These are phyloP conservation scores for Glebionis coronaria DNA, from an alignment of 129 eudicot genomes.

Conservation along the genomic window DNA sequence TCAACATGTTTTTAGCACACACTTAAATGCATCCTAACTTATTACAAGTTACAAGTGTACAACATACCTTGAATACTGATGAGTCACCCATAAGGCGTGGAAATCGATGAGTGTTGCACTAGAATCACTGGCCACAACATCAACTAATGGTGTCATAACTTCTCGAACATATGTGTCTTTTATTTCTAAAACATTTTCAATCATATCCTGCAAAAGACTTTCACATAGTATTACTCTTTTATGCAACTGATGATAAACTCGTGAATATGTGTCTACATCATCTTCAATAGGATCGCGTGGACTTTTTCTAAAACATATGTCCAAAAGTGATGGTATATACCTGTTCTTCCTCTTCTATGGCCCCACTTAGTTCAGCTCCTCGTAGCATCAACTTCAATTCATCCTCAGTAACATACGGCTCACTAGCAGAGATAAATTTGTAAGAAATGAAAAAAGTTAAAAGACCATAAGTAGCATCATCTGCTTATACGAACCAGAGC, in stretches of 20 bases:
- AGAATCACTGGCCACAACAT: conserved; percentile 93
- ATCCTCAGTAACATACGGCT: conserved; percentile 96
- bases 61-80: conserved; percentile 89
- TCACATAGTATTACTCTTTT: conserved; percentile 5
- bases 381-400: conserved; percentile 93
- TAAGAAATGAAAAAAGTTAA: neutral
- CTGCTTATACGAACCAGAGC: no score
- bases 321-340: conserved; percentile 34
- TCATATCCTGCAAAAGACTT: conserved; percentile 79
- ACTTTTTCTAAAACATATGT: no score
- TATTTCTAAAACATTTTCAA: conserved; percentile 95
- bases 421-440: conserved; percentile 43
- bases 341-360: conserved; percentile 99
- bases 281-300: no score
- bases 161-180: conserved; percentile 98
- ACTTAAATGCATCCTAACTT: conserved; percentile 7
- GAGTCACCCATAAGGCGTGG: conserved; percentile 85
- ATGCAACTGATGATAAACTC: neutral
- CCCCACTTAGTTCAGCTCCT: conserved; percentile 97
- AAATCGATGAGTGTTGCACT: conserved; percentile 89
- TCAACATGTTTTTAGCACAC: conserved; percentile 17
- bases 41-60: neutral
- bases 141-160: conserved; percentile 99
- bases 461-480: no score
- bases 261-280: no score